phyloP scores from a whole-genome alignment of 169 alveolate genomes.

The Plasmodium gallinaceum region DNA sequence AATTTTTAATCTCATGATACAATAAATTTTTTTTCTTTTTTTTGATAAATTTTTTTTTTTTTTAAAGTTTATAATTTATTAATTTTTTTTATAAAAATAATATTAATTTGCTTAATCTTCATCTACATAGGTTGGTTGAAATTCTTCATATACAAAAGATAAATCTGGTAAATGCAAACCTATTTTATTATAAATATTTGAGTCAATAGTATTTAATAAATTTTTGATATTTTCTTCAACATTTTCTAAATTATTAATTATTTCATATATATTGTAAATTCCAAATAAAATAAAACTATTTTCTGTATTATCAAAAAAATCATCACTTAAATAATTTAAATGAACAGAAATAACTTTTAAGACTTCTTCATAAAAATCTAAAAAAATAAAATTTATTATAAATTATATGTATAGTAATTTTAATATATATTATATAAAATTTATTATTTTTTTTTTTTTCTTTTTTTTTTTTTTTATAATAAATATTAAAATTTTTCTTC shows the following conservation, averaged over 20 bases:
- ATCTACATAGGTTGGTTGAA: conserved; percentile 75
- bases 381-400: background rate
- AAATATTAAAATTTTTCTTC: background rate
- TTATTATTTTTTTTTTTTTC: background rate
- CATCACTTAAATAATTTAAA: conserved; percentile 62
- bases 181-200: conserved; percentile 51
- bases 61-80: too few relatives aligned
- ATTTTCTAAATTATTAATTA: conserved; percentile 38
- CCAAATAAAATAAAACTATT: conserved; percentile 76
- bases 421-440: background rate
- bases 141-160: conserved; percentile 72
- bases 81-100: too few relatives aligned
- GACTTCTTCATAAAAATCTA: conserved; percentile 67
- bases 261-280: conserved; percentile 65
- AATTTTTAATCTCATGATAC: too few relatives aligned
- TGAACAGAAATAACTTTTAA: conserved; percentile 50
- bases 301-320: conserved; percentile 73
- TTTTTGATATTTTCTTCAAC: conserved; percentile 3
- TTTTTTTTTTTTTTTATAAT: background rate
- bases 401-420: background rate
- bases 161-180: conserved; percentile 76
- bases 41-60: too few relatives aligned
- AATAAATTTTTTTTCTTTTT: too few relatives aligned
- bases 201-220: conserved; percentile 49
- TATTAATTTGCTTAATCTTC: background rate